Evolutionary conservation across 2,329 filamentous ascomycete species (phyloP), one percentile per base, ranked within the genome.

Genomic region (Neoarthrinium moseri): DNA sequence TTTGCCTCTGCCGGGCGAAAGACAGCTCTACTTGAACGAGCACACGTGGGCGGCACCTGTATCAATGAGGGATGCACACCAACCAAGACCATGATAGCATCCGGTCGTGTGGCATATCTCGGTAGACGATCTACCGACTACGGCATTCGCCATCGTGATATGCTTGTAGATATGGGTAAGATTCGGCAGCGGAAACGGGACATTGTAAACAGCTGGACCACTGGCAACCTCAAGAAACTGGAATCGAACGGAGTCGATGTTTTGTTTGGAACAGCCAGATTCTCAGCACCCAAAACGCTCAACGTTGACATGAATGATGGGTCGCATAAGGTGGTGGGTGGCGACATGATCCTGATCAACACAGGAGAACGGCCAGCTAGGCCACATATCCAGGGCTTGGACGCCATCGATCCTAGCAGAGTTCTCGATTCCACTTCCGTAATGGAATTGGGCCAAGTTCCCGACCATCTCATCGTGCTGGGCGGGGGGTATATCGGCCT

Each of bases 11-110:
- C 72, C 3, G 68, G 69, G 22, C 63, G 66, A 13, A 70, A 68
- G 41, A 73, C 72, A 1, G 69, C 69, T 5, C 59, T 80, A 21
- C 61, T 79, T 42, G 77, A 80, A 53, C 61, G 67, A n/a, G 49
- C 63, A 0, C 67, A 75, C 43, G 62, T 80, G 2, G 76, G 73
- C n/a, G 77, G 76, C 10, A 75, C 71, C 46, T 80, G 76, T 51
- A 62, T 80, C 44, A 79, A 80, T 46, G 74, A 75, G 49, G 77
- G 77, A 4, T 80, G 77, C 53, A 80, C 77, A 10, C 77, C 77
- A 0, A 80, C 77, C 17, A 81, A 80, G 56, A 80, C 77, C 7
- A 72, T 81, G 68, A 72, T 81, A 39, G 70, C 77, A 3, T 76
- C 72, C 17, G 77, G 74, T 1, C 63, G 74, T 4, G 67, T 71